Conservation (phyloP, 352 stramenopile species). For the Pythium guiyangense region DNA sequence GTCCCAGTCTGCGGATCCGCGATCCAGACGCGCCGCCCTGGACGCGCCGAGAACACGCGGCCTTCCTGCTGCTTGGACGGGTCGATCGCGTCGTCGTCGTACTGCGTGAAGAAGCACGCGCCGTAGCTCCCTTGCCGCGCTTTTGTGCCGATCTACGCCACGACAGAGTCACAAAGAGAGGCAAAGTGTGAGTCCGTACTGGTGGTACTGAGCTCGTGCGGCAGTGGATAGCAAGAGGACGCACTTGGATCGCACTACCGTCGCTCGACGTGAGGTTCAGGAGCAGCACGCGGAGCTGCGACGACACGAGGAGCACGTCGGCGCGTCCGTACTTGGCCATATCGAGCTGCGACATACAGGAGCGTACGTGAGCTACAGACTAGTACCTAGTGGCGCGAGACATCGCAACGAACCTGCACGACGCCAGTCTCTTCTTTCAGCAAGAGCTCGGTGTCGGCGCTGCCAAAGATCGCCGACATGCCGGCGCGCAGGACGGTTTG, state of each 20-base stretch:
- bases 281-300: conserved; percentile 71
- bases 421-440: conserved; percentile 85
- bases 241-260: conserved; percentile 59
- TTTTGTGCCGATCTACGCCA: conserved; percentile 71
- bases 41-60: conserved; percentile 79
- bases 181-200: too few relatives aligned
- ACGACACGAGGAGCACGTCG: conserved; percentile 82
- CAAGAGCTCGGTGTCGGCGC: conserved; percentile 73
- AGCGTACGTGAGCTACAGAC: too few relatives aligned
- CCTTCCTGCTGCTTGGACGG: conserved; percentile 52
- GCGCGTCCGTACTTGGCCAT: conserved; percentile 40
- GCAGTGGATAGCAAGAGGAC: not conserved
- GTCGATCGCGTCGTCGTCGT: conserved; percentile 54
- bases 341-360: conserved; percentile 45
- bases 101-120: conserved; percentile 74
- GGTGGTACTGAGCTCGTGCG: too few relatives aligned
- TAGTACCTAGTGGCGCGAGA: not conserved
- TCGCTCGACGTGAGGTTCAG: conserved; percentile 69
- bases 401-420: conserved; percentile 47
- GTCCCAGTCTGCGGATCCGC: conserved; percentile 69
- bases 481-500: conserved; percentile 74
- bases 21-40: conserved; percentile 77
- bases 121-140: conserved; percentile 76
- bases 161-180: not conserved
- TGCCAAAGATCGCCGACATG: conserved; percentile 83